These are phyloP conservation scores for Cronartium ribicola DNA, from an alignment of 1,284 basidiomycete species.

Conservation along the genomic window DNA sequence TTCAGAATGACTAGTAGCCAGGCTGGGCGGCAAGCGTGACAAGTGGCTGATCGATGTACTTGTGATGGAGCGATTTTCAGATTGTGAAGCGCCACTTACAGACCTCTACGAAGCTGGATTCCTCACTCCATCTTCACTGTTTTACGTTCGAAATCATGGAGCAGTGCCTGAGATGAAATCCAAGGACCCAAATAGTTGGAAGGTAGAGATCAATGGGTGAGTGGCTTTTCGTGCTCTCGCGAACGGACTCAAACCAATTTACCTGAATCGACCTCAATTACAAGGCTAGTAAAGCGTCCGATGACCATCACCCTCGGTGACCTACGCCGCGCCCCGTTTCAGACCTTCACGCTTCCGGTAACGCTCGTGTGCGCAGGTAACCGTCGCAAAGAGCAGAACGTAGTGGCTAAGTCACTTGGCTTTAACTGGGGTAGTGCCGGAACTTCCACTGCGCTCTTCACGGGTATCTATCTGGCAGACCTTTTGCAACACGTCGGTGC, in stretches of 20 bases:
- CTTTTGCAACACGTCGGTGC: constrained; percentile 55
- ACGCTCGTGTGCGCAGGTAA: constrained; percentile 68
- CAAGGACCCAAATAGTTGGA: constrained; percentile 56
- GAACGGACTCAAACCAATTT: background rate
- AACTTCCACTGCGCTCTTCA: constrained; percentile 64
- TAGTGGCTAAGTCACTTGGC: constrained; percentile 61
- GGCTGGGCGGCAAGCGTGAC: background rate
- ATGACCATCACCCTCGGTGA: constrained; percentile 55
- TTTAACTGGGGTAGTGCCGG: constrained; percentile 60
- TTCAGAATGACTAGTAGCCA: background rate
- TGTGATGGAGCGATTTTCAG: background rate
- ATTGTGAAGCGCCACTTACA: constrained; percentile 59
- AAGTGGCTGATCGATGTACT: too few relatives aligned
- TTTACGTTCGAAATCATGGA: constrained; percentile 66
- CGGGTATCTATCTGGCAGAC: constrained; percentile 63
- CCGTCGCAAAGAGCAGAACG: constrained; percentile 66
- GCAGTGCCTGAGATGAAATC: constrained; percentile 59
- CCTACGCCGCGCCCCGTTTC: constrained; percentile 56
- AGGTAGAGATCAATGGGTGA: constrained; percentile 57
- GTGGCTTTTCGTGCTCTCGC: constrained; percentile 32
- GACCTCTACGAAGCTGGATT: constrained; percentile 60
- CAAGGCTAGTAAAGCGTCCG: constrained; percentile 55
- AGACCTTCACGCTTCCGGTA: constrained; percentile 62
- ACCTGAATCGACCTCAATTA: background rate
- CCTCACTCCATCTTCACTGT: constrained; percentile 62